phyloP scores from a whole-genome alignment of 805 yeast species.

The Ogataea pilisensis region DNA sequence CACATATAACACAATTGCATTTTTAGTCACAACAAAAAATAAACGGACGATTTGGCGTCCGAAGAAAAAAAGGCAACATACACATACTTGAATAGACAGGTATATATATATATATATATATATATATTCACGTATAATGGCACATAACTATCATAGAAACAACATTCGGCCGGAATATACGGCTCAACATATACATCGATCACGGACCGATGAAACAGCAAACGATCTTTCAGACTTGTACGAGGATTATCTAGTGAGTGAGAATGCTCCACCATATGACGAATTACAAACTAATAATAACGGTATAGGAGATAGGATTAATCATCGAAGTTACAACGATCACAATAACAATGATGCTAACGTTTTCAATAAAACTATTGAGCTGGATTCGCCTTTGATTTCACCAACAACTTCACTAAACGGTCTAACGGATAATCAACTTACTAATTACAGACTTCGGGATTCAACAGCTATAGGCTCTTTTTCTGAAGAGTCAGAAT shows the following conservation, averaged over 20 bases:
- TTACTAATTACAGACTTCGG: background rate
- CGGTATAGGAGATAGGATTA: no score
- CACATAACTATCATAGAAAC: background rate
- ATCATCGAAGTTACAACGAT: background rate
- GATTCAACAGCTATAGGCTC: background rate
- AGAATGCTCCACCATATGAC: conserved; percentile 1
- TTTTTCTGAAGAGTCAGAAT: background rate
- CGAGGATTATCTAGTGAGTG: conserved; percentile 24
- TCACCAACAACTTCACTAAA: conserved; percentile 2
- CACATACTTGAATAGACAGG: no score
- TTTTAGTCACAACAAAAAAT: no score
- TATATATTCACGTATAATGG: background rate
- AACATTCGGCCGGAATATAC: background rate
- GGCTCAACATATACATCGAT: conserved; percentile 1
- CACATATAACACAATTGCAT: no score
- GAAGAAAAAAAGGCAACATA: no score
- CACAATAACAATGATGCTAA: background rate
- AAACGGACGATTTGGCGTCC: no score
- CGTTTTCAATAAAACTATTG: background rate
- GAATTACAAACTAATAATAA: no score
- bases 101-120: background rate
- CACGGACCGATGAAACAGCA: background rate
- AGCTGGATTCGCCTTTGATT: background rate
- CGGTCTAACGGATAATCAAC: background rate
- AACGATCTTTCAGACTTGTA: conserved; percentile 24